Base-by-base conservation (phyloP, 2,329 filamentous ascomycete genomes). In the Xylogone sp. region DNA sequence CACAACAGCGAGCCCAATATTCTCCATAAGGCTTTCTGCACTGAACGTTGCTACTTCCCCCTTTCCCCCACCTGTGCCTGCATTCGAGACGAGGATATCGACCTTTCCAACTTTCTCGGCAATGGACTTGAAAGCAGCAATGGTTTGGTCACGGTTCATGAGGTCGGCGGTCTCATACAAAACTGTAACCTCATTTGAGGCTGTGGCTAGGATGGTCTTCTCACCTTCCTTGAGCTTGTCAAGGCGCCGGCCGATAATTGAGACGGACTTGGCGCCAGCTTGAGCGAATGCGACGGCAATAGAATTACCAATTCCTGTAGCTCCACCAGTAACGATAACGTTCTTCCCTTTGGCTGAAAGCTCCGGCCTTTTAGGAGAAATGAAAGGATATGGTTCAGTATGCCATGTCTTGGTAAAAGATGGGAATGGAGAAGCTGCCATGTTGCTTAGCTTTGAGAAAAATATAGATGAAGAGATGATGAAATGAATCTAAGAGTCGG, bases 401-500 rank as follows among this genome's bases (percentile, higher is more conserved):
- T 69, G 68, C 56, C 56, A 65, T 18, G 48, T 51, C 8, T 60
- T 48, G 29, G 55, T 65, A 46, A 59, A 56, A 10, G 59, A 53
- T 2, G 48, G 42, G 31, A 31, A 31, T n/a, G n/a, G n/a, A n/a
- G n/a, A n/a, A 81, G 34, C 20, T 16, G 20, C 27, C 27, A 31
- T n/a, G n/a, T n/a, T n/a, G n/a, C n/a, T n/a, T n/a, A n/a, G n/a
- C n/a, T n/a, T n/a, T n/a, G n/a, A n/a, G n/a, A n/a, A n/a, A n/a
- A n/a, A n/a, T n/a, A n/a, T 13, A 8, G 27, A 13, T 31, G 27
- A 31, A 31, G n/a, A n/a, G n/a, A n/a, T n/a, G n/a, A n/a, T n/a
- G n/a, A n/a, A n/a, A n/a, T n/a, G n/a, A n/a, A n/a, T n/a, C n/a
- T n/a, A n/a, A n/a, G n/a, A n/a, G n/a, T n/a, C n/a, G n/a, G n/a